Conservation (phyloP, 179 eudicot species). For the Silene coronaria region DNA sequence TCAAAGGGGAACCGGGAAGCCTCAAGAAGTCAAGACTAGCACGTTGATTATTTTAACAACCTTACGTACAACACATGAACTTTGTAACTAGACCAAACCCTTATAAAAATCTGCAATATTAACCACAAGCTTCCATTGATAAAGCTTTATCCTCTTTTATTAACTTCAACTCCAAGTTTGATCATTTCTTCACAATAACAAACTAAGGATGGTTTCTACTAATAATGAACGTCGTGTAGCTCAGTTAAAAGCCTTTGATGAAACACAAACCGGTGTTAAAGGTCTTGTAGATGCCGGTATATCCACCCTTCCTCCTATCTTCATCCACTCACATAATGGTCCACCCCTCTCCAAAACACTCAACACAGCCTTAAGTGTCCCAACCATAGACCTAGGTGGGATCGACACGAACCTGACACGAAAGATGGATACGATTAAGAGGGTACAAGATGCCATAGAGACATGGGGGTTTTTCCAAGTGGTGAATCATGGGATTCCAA, state of each 20-base stretch:
- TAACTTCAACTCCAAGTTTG: neutral
- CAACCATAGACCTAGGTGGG: too few species aligned
- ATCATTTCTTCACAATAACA: neutral
- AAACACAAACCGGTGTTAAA: slow-evolving; percentile 51
- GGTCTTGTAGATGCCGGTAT: slow-evolving; percentile 49
- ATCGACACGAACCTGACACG: slow-evolving; percentile 10
- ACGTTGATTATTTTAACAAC: too few species aligned
- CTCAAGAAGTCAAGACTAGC: too few species aligned
- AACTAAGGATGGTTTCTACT: slow-evolving; percentile 3
- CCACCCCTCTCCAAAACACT: neutral
- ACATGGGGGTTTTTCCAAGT: slow-evolving; percentile 53
- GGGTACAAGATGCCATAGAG: slow-evolving; percentile 28
- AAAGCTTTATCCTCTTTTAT: neutral
- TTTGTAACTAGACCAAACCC: too few species aligned
- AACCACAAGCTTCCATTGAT: too few species aligned
- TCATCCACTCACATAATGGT: slow-evolving; percentile 32
- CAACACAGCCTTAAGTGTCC: slow-evolving; percentile 16
- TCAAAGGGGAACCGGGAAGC: too few species aligned
- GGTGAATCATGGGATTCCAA: slow-evolving; percentile 42
- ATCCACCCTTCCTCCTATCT: slow-evolving; percentile 34
- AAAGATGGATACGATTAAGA: slow-evolving; percentile 1
- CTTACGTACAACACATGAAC: too few species aligned
- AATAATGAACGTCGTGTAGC: slow-evolving; percentile 4
- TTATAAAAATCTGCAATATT: too few species aligned
- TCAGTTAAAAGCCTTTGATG: slow-evolving; percentile 47